Evolutionary conservation across 1,139 yeast species (phyloP), one percentile per base, ranked within the genome.

Genomic region (Debaryomycetaceae sp.): DNA sequence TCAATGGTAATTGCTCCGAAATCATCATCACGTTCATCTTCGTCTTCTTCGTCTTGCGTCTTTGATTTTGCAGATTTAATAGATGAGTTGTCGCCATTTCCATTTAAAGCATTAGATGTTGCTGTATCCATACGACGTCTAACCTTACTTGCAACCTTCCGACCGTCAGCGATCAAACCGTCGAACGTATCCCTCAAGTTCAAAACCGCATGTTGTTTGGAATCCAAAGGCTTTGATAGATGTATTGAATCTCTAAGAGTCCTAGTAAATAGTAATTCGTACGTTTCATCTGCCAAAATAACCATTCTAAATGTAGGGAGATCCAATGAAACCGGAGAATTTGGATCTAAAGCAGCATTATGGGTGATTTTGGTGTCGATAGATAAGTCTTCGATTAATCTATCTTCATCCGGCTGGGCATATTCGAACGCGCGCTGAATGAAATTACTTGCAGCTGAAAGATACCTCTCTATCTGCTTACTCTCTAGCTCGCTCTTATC

Each of bases 301-400:
- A 93, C 95, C 99, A 93, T 93, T 53, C 99, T 75, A 68, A 93
- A 93, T 0, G 97, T 90, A 0, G 98, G 91, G 27, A 91, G 70
- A 44, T 87, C 87, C 46, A 93, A 76, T 45, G 72, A 81, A 17
- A 86, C 82, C 0, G 96, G 96, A 9, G 83, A 76, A 36, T 78
- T 75, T 1, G 97, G 96, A 59, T 90, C 87, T 39, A 89, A 68
- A 0, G 96, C 96, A 1, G 82, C 87, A 58, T 89, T 89, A 44
- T 88, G 77, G 1, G 71, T 54, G 14, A 72, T 65, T 36, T 56
- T 62, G 40, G 60, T 52, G 61, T 80, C 65, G 64, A 69, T 56
- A 43, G 71, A 62, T 50, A 75, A 58, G 48, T 70, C 70, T 54
- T 70, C 57, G 47, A 68, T 65, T 45, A 63, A 64, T 3, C 75